Percentiles rank a stretch among this genome's conserved stretches.
Evolutionary conservation across 2,329 filamentous ascomycete species (phyloP).

Genomic region (Scytalidium lignicola): DNA sequence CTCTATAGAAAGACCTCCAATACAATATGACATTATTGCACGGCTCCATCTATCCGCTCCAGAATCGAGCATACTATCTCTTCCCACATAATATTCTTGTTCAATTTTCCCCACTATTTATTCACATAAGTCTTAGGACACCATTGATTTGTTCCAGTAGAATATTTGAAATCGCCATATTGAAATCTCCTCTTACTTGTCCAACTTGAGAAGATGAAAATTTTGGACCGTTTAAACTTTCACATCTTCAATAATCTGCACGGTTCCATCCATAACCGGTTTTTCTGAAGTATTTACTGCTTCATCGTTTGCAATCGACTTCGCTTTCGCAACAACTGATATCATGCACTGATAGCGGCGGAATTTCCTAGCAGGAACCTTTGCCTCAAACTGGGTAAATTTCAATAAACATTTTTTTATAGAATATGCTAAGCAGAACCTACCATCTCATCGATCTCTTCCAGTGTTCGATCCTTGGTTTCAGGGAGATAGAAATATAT

Average conservation of each 20-base stretch:
- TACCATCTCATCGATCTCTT: constrained; percentile 51
- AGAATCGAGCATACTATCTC: no score
- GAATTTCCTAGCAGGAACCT: constrained; percentile 38
- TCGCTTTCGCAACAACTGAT: neutral
- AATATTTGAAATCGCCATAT: no score
- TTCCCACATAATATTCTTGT: no score
- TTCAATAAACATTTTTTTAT: neutral
- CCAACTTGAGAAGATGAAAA: no score
- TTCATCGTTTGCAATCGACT: neutral
- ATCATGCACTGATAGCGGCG: constrained; percentile 26
- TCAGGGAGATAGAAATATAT: constrained; percentile 18
- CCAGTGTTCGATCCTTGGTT: constrained; percentile 33
- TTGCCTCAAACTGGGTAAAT: constrained; percentile 26
- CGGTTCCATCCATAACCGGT: neutral
- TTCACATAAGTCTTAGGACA: no score
- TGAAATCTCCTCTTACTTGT: no score
- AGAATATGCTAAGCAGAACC: constrained; percentile 1
- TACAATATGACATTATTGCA: no score
- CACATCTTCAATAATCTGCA: neutral
- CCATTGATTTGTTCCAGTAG: no score
- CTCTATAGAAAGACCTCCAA: no score
- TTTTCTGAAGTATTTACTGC: neutral
- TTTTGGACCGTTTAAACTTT: neutral
- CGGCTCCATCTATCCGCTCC: no score
- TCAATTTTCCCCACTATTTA: no score